Base-by-base conservation (phyloP, 2,329 filamentous ascomycete genomes). In the Venturia aucupariae region DNA sequence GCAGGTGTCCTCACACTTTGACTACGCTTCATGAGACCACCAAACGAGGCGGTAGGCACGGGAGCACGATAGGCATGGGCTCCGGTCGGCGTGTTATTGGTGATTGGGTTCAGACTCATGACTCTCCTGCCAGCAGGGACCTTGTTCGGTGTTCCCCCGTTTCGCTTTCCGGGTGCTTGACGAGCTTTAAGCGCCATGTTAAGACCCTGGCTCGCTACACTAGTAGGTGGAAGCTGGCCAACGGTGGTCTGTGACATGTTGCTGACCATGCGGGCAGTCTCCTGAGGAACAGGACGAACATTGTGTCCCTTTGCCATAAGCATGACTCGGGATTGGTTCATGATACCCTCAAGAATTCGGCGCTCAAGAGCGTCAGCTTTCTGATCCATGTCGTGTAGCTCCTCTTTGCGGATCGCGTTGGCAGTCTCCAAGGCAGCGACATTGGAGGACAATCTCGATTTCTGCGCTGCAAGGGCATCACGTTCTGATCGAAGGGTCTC, bases 241-340 rank as follows among this genome's bases (percentile, higher is more conserved):
- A 65, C 7, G 69, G 67, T 38, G 72, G 74, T 66, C 69, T 75
- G 48, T 73, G 75, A 72, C 69, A 74, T 67, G 67, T 73, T 67
- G 68, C 71, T 71, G 63, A 69, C 68, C 68, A 76, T 62, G 67
- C 68, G 60, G 66, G 74, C 38, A 30, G 13, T 57, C 74, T 75
- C 68, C 74, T 75, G 27, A 27, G 44, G 32, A 27, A n/a, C 13
- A 32, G n/a, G 1, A 38, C 41, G 41, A 27, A 24, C n/a, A 39
- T 30, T 41, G 11, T 60, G 30, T 17, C 71, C 71, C 77, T 90
- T 88, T 68, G 86, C 81, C 79, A 94, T 89, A 65, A 97, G 84
- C n/a, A 97, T 82, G 32, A 93, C 87, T 7, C 93, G 89, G 24
- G 93, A 97, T 74, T 97, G 93, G 70, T 97, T 92, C 78, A 99